Percentiles rank a stretch among this genome's conserved stretches.
phyloP scores from a whole-genome alignment of 2,329 filamentous ascomycete genomes.

The Acephala macrosclerotiorum region DNA sequence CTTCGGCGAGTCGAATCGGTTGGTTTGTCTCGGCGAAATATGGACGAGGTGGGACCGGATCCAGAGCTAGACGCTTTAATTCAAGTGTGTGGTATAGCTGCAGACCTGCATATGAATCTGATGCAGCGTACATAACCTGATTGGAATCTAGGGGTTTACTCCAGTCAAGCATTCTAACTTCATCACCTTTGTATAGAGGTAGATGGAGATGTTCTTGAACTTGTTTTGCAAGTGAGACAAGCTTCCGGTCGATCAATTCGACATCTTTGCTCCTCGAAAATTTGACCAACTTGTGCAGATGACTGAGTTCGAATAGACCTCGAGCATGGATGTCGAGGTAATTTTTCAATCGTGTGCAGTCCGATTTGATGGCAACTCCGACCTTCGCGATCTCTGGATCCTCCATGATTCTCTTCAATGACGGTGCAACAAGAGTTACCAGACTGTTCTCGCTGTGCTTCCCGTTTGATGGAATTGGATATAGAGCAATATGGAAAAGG shows the following conservation, averaged over 20 bases:
- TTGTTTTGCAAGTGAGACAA: constrained; percentile 73
- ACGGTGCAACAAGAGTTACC: constrained; percentile 71
- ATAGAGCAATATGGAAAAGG: constrained; percentile 81
- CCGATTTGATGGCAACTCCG: constrained; percentile 78
- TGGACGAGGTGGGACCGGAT: constrained; percentile 76
- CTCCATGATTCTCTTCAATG: constrained; percentile 76
- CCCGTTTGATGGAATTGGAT: constrained; percentile 46
- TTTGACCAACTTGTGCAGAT: constrained; percentile 80
- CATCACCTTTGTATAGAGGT: constrained; percentile 75
- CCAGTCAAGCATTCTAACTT: constrained; percentile 80
- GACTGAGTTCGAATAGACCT: constrained; percentile 82
- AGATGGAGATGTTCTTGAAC: constrained; percentile 75
- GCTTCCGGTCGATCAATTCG: constrained; percentile 67
- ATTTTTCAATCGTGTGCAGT: constrained; percentile 72
- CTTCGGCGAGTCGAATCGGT: constrained; percentile 65
- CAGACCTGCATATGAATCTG: constrained; percentile 82
- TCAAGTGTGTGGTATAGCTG: constrained; percentile 79
- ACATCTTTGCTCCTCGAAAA: constrained; percentile 60
- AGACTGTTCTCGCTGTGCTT: constrained; percentile 36
- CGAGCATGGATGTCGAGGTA: constrained; percentile 68
- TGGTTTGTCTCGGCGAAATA: constrained; percentile 70
- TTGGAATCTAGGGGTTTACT: constrained; percentile 62
- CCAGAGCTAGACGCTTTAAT: constrained; percentile 67
- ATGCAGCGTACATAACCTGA: constrained; percentile 79
- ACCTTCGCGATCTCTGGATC: constrained; percentile 73